Evolutionary conservation across 2,329 filamentous ascomycete species (phyloP).

Genomic region (Xylaria sp.): DNA sequence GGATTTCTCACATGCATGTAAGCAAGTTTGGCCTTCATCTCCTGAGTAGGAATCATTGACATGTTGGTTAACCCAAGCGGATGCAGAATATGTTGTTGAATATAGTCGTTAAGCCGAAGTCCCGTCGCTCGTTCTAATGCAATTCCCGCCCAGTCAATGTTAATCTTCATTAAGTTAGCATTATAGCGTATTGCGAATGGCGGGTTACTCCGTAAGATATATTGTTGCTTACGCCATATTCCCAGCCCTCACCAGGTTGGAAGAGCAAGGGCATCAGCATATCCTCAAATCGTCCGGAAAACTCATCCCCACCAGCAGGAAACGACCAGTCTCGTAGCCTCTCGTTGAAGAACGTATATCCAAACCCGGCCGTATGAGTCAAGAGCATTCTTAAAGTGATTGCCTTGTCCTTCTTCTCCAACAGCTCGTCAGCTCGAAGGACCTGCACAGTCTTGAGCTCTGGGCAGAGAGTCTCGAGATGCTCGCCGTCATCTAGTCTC

Average conservation of each 20-base stretch:
- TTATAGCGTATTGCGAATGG: not conserved
- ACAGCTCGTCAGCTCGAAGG: slow-evolving; percentile 41
- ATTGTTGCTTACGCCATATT: slow-evolving; percentile 57
- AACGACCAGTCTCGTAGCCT: slow-evolving; percentile 52
- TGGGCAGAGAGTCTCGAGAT: slow-evolving; percentile 54
- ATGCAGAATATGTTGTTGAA: slow-evolving; percentile 53
- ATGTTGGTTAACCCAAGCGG: slow-evolving; percentile 56
- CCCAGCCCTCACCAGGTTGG: slow-evolving; percentile 67
- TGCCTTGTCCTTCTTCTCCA: slow-evolving; percentile 51
- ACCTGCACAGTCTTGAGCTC: slow-evolving; percentile 52
- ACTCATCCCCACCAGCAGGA: slow-evolving; percentile 62
- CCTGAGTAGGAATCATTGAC: slow-evolving; percentile 60
- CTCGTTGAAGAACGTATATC: slow-evolving; percentile 61
- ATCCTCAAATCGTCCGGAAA: slow-evolving; percentile 58
- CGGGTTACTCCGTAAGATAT: not conserved
- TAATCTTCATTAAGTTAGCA: slow-evolving; percentile 45
- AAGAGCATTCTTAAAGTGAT: slow-evolving; percentile 66
- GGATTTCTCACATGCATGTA: slow-evolving; percentile 60
- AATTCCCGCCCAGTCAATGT: slow-evolving; percentile 61
- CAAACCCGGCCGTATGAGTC: slow-evolving; percentile 61
- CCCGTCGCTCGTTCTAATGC: slow-evolving; percentile 53
- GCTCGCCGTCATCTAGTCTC: slow-evolving; percentile 53
- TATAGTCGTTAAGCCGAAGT: slow-evolving; percentile 53
- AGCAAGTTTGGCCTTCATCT: slow-evolving; percentile 61
- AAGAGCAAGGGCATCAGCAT: slow-evolving; percentile 62